Percentiles rank a stretch among this genome's conserved stretches.
These are phyloP conservation scores for Trypanosoma melophagium DNA, from an alignment of 208 protist species.

Conservation along the genomic window DNA sequence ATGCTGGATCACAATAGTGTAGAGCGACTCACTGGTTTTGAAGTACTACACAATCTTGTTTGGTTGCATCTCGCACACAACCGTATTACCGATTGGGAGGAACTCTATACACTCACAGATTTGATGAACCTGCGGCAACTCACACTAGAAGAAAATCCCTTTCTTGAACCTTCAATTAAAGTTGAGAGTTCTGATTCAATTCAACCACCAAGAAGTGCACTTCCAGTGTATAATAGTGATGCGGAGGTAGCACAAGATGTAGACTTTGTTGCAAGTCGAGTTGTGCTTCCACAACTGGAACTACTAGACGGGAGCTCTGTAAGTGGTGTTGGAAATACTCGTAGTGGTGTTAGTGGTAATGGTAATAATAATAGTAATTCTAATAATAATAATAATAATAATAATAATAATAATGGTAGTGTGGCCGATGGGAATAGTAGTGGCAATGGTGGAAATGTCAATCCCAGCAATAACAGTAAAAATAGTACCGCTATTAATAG, in stretches of 20 bases:
- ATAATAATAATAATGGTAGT: no score
- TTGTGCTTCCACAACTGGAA: no score
- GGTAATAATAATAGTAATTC: no score
- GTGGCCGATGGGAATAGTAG: no score
- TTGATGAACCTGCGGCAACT: conserved; percentile 40
- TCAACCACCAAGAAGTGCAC: background rate
- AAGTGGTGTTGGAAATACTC: no score
- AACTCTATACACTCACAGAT: conserved; percentile 26
- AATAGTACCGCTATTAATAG: background rate
- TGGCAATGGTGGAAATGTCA: no score
- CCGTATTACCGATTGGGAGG: conserved; percentile 35
- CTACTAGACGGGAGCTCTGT: no score
- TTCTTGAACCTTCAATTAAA: no score
- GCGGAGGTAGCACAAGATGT: conserved; percentile 14
- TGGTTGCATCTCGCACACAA: conserved; percentile 46
- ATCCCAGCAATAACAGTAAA: no score
- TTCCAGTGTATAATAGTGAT: background rate
- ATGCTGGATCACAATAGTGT: conserved; percentile 60
- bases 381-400: no score
- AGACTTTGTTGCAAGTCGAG: conserved; percentile 14
- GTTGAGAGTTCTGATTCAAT: no score
- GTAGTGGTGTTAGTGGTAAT: no score
- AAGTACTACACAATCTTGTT: conserved; percentile 35
- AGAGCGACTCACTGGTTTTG: conserved; percentile 34
- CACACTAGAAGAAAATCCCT: conserved; percentile 45